Evolutionary conservation across 768 basidiomycete genomes (phyloP).

Genomic region (Sistotremastrum niveocremeum): DNA sequence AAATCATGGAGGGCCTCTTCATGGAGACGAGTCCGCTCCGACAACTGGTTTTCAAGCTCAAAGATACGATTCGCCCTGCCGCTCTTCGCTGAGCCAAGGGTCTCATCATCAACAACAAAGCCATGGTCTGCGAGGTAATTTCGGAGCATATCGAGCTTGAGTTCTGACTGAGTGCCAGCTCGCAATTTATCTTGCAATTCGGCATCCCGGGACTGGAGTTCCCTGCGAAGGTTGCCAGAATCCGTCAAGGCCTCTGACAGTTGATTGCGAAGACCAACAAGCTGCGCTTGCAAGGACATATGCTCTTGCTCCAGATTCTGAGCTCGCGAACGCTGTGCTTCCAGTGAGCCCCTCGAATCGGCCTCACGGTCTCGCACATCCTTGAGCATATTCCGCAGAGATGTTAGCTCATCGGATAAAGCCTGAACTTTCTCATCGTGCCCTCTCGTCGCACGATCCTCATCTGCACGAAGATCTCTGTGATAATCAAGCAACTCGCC

Average conservation of each 20-base stretch:
- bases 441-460: conserved; percentile 60
- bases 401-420: conserved; percentile 62
- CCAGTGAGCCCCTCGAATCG: conserved; percentile 48
- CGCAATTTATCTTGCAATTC: conserved; percentile 50
- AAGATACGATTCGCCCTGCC: conserved; percentile 32
- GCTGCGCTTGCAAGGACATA: conserved; percentile 53
- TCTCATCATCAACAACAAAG: conserved; percentile 62
- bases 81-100: conserved; percentile 30
- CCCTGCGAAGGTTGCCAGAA: conserved; percentile 53
- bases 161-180: conserved; percentile 51
- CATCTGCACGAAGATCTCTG: conserved; percentile 71
- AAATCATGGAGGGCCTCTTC: conserved; percentile 71
- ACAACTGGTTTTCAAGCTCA: conserved; percentile 69
- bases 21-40: conserved; percentile 55
- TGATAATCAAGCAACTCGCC: conserved; percentile 84
- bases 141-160: conserved; percentile 69
- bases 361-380: conserved; percentile 63
- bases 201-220: conserved; percentile 50
- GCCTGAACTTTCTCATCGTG: conserved; percentile 75
- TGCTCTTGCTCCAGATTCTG: conserved; percentile 55
- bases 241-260: conserved; percentile 57
- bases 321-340: conserved; percentile 51
- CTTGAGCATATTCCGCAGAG: conserved; percentile 67
- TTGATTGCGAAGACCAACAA: conserved; percentile 60
- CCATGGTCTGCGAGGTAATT: conserved; percentile 85